Conservation (phyloP, 192 early-diverging fungal species). For the Entomortierella beljakovae region DNA sequence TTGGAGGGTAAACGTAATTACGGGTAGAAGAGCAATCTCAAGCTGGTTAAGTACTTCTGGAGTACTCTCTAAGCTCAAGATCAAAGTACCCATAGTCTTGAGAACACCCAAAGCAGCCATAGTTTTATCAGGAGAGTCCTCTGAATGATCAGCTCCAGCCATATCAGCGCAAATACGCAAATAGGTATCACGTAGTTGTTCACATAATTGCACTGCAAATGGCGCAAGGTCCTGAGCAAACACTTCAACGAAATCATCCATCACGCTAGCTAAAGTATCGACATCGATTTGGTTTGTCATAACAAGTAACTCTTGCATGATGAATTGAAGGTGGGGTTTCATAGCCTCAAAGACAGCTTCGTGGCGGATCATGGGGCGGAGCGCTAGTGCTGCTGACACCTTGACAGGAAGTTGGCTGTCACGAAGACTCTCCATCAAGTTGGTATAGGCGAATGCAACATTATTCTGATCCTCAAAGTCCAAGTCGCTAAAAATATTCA, state of each 20-base stretch:
- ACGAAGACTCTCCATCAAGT: slow-evolving; percentile 71
- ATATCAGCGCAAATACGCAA: slow-evolving; percentile 78
- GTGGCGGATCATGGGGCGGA: slow-evolving; percentile 83
- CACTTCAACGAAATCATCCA: slow-evolving; percentile 92
- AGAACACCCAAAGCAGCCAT: slow-evolving; percentile 91
- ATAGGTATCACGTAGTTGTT: slow-evolving; percentile 90
- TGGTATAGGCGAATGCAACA: slow-evolving; percentile 57
- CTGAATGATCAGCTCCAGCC: slow-evolving; percentile 52
- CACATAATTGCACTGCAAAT: slow-evolving; percentile 90
- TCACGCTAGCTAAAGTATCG: slow-evolving; percentile 86
- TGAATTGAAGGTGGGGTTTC: slow-evolving; percentile 81
- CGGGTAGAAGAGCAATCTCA: slow-evolving; percentile 82
- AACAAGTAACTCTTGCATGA: slow-evolving; percentile 90
- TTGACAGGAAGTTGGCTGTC: slow-evolving; percentile 91
- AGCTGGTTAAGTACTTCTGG: slow-evolving; percentile 83
- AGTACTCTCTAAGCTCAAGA: slow-evolving; percentile 86
- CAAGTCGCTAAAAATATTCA: slow-evolving; percentile 67
- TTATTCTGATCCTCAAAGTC: slow-evolving; percentile 71
- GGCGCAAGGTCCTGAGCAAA: slow-evolving; percentile 93
- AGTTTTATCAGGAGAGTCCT: slow-evolving; percentile 80
- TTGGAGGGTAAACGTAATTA: slow-evolving; percentile 83
- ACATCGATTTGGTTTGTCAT: slow-evolving; percentile 95
- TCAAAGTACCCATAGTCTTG: slow-evolving; percentile 90
- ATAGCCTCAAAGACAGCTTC: slow-evolving; percentile 78
- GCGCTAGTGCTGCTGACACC: slow-evolving; percentile 85